A percentile compares a stretch with the other conserved stretches of the same genome.
phyloP scores from a whole-genome alignment of 306 rosid genomes.

The Gillenia trifoliata region DNA sequence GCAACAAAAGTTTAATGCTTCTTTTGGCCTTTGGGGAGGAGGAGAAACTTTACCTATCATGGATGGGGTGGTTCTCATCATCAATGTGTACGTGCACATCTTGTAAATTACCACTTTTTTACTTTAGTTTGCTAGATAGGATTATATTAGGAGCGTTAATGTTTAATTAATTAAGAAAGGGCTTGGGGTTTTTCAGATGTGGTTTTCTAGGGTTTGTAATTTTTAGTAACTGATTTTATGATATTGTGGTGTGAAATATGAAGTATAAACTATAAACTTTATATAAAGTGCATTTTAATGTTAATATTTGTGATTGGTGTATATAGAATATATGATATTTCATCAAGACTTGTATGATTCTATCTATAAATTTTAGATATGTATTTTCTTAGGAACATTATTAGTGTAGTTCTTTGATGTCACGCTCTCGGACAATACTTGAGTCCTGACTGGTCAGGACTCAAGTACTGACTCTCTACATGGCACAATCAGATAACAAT shows the following conservation, averaged over 20 bases:
- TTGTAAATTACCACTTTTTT: conserved; percentile 30
- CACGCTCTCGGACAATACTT: too few species aligned
- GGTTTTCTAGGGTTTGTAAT: not conserved
- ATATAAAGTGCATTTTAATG: conserved; percentile 13
- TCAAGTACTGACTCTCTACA: too few species aligned
- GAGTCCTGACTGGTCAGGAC: too few species aligned
- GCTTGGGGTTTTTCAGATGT: conserved; percentile 1
- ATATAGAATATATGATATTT: conserved; percentile 14
- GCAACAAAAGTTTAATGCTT: not conserved
- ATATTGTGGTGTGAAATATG: conserved; percentile 10
- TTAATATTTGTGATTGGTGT: not conserved
- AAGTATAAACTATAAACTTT: not conserved
- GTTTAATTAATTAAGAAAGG: not conserved
- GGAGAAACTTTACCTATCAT: not conserved
- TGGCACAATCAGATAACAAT: too few species aligned
- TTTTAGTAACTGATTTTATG: not conserved
- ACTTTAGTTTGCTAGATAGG: conserved; percentile 21
- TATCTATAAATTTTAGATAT: not conserved
- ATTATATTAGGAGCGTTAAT: conserved; percentile 1
- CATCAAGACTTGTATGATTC: not conserved
- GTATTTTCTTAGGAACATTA: not conserved
- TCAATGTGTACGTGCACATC: conserved; percentile 13
- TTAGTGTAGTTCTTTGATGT: not conserved
- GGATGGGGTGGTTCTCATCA: not conserved
- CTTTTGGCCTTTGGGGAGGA: not conserved